Evolutionary conservation across 192 early-diverging fungal species (phyloP).

Genomic region (Helicostylum pulchrum): DNA sequence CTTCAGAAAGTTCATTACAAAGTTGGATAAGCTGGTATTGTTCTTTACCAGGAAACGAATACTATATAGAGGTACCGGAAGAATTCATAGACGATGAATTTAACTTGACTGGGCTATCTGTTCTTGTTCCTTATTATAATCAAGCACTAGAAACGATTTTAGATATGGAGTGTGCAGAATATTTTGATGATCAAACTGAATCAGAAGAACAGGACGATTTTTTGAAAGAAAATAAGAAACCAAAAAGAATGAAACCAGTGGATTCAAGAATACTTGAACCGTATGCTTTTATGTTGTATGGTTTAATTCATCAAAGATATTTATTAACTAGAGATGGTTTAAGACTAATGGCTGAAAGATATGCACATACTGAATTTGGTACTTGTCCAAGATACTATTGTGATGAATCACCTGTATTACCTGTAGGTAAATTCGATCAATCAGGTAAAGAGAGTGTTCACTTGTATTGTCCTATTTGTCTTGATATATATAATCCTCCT

Average conservation of each 20-base stretch:
- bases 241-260: background rate
- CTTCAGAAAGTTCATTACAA: constrained; percentile 12
- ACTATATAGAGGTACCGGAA: constrained; percentile 73
- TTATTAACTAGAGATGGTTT: constrained; percentile 85
- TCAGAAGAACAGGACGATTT: constrained; percentile 24
- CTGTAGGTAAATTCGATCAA: constrained; percentile 66
- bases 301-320: constrained; percentile 90
- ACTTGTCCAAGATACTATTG: constrained; percentile 71
- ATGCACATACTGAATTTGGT: constrained; percentile 71
- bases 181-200: constrained; percentile 16
- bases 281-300: constrained; percentile 88
- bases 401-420: constrained; percentile 57
- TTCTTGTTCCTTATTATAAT: constrained; percentile 77
- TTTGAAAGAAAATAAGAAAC: constrained; percentile 21
- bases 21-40: constrained; percentile 76
- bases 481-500: constrained; percentile 72
- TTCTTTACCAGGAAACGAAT: constrained; percentile 70
- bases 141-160: constrained; percentile 93
- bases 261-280: constrained; percentile 56
- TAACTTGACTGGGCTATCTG: constrained; percentile 89
- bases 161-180: constrained; percentile 60
- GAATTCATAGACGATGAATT: constrained; percentile 94
- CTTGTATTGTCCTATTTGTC: constrained; percentile 75
- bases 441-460: constrained; percentile 69
- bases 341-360: constrained; percentile 79